Conservation (phyloP, 495 filamentous ascomycete species). For the Aspergillus mulundensis region DNA sequence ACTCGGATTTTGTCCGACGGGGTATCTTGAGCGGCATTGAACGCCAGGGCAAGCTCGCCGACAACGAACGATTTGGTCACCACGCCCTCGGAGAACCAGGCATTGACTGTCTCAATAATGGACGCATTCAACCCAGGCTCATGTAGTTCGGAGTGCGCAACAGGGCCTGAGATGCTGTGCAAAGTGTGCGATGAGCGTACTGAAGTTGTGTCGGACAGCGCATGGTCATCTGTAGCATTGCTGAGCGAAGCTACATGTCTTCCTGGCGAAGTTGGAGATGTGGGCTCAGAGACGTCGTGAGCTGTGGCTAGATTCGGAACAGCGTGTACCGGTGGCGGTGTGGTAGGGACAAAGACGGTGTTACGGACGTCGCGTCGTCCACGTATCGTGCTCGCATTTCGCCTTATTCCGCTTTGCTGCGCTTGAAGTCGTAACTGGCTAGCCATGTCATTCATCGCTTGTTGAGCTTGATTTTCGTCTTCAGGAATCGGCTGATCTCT, state of each 20-base stretch:
- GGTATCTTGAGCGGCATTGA: conserved; percentile 58
- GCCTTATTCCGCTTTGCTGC: conserved; percentile 53
- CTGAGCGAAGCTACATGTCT: conserved; percentile 44
- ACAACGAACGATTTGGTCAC: conserved; percentile 69
- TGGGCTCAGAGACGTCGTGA: conserved; percentile 20
- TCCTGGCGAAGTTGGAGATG: conserved; percentile 33
- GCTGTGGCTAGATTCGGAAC: conserved; percentile 17
- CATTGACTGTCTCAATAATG: conserved; percentile 85
- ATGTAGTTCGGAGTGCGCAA: conserved; percentile 78
- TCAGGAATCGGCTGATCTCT: conserved; percentile 89
- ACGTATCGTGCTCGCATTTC: conserved; percentile 72
- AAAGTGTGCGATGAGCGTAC: conserved; percentile 83
- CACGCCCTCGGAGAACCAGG: conserved; percentile 71
- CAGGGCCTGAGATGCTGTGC: conserved; percentile 53
- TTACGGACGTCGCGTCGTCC: conserved; percentile 89
- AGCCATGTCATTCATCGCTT: conserved; percentile 87
- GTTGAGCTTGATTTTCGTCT: conserved; percentile 82
- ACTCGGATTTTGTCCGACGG: conserved; percentile 56
- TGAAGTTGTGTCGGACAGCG: conserved; percentile 84
- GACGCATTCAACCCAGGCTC: conserved; percentile 83
- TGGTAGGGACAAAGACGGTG: conserved; percentile 70
- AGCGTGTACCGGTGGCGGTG: conserved; percentile 31
- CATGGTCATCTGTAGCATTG: conserved; percentile 49
- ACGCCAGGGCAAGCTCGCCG: conserved; percentile 87
- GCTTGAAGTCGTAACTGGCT: conserved; percentile 66